These are phyloP conservation scores for Iris macrosiphon DNA, from an alignment of 106 monocot genomes.

Conservation along the genomic window DNA sequence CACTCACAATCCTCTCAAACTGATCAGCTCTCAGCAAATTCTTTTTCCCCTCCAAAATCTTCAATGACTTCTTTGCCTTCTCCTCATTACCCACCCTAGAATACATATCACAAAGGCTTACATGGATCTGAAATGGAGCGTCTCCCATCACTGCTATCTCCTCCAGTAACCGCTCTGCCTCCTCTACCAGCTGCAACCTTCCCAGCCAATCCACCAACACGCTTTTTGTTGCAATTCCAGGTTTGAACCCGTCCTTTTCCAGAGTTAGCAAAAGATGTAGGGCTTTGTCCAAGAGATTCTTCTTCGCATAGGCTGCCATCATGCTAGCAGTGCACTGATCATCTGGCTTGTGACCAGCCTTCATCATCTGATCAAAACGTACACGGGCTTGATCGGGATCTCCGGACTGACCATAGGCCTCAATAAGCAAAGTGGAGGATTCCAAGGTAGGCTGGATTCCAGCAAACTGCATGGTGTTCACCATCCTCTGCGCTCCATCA, in stretches of 20 bases:
- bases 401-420: conserved; percentile 43
- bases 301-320: conserved; percentile 51
- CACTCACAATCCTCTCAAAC: conserved; percentile 59
- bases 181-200: conserved; percentile 67
- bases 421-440: conserved; percentile 39
- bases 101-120: conserved; percentile 78
- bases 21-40: conserved; percentile 36
- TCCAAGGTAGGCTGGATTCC: conserved; percentile 50
- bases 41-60: conserved; percentile 57
- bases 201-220: conserved; percentile 80
- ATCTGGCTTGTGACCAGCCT: conserved; percentile 43
- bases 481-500: conserved; percentile 46
- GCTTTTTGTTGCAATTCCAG: conserved; percentile 41
- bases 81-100: conserved; percentile 29
- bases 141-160: conserved; percentile 53
- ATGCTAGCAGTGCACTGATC: conserved; percentile 62
- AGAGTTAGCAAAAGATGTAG: conserved; percentile 56
- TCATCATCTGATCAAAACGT: conserved; percentile 56
- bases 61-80: conserved; percentile 39
- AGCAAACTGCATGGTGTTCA: conserved; percentile 57
- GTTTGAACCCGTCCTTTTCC: conserved; percentile 66
- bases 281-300: conserved; percentile 78
- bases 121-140: conserved; percentile 46
- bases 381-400: conserved; percentile 51
- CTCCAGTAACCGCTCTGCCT: conserved; percentile 54